Evolutionary conservation across 2,329 filamentous ascomycete species (phyloP), one percentile per base, ranked within the genome.

Genomic region (Sphaerostilbella broomeana): DNA sequence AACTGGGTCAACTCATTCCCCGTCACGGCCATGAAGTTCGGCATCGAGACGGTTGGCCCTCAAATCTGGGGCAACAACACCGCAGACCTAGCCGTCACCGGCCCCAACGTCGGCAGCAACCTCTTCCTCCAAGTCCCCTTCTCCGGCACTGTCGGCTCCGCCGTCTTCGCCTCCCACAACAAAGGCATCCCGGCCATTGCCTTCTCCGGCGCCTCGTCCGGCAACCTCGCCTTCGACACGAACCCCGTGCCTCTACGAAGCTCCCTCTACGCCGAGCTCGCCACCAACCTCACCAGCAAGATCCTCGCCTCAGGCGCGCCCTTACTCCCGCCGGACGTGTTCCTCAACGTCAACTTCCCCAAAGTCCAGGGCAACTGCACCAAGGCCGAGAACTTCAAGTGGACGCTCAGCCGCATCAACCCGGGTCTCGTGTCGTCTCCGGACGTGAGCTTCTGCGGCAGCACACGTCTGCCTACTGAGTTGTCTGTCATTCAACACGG

Each of bases 1-100:
- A 81, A 84, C 67, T 86, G 81, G 67, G 81, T 86, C 43, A 86
- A 86, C 63, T 80, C 77, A 1, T 84, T 66, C 59, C 80, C 81
- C 0, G 76, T 77, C 2, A 84, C 43, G 16, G 31, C 43, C 15
- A 45, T 45, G 33, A 34, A 35, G 11, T 42, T 35, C 7, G 43
- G 43, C 39, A 35, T 45, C 21, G 10, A 38, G 9, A 31, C 12
- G 17, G 35, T 45, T n/a, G 43, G 34, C 2, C 43, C 43, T 1
- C 20, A 28, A 3, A 25, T 38, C 10, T 45, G 39, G 39, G 24
- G 61, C 47, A 67, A 67, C 41, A 64, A 64, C 4, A 54, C 58
- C 2, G 71, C 79, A 0, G 79, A 84, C 36, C 65, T 86, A 17
- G 79, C 77, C n/a, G 72, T 85, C 2, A 56, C 79, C 0, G 81